Evolutionary conservation across 75 land plant species (phyloP), one percentile per base, ranked within the genome.

Genomic region (Larix kaempferi): DNA sequence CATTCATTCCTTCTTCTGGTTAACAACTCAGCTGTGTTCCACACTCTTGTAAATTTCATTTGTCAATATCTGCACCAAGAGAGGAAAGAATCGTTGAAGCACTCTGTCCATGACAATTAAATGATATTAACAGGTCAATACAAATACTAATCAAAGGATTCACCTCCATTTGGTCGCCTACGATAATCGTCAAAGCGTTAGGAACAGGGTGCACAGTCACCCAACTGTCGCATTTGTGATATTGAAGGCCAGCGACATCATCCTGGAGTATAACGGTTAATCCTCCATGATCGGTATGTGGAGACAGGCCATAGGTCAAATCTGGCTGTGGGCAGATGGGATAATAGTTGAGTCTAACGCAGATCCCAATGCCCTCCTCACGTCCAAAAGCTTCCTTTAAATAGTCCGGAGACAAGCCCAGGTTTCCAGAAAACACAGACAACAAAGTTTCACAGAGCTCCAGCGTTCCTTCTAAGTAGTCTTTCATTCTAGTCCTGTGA

Each of bases 81-180:
- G 19, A 39, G 12, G 41, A n/a, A 63, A 66, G 44, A 41, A 41
- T 6, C 44, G 6, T 2, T 41, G 6, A 5, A 41, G 4, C 44
- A 41, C 44, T 4, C 6, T 41, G 44, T 41, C 0, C 6, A 41
- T 4, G 6, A 41, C 44, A 5, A 5, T 41, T 6, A 41, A 41
- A 5, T 0, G 44, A 5, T 41, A 41, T 4, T 41, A 3, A 41
- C 44, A 41, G 44, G 44, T 41, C 44, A 4, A 41, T 5, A 41
- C 4, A 41, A 41, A 4, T 41, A 4, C 44, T 5, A 4, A 3
- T 3, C 0, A 6, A 41, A 41, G 44, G 6, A 41, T 6, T 41
- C 6, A 91, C 98, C 91, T 94, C 82, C 33, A 94, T 74, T 74
- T 92, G 92, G 75, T 95, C 98, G 0, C 95, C 95, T 0, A 93